These are phyloP conservation scores for Linum trigynum DNA, from an alignment of 345 rosid genomes.

Conservation along the genomic window DNA sequence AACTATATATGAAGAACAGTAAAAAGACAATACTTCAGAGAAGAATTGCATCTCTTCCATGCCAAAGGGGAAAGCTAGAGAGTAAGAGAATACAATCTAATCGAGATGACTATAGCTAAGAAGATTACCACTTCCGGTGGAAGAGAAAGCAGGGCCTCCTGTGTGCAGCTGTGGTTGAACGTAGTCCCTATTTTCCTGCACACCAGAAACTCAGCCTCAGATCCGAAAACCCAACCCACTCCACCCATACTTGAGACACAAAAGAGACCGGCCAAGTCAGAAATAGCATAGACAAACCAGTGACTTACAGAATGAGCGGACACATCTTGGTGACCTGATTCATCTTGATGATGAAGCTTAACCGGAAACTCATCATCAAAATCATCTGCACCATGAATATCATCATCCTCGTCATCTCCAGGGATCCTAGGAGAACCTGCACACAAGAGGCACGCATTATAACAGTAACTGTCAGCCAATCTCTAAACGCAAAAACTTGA, in stretches of 20 bases:
- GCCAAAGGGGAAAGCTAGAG: background rate
- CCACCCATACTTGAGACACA: background rate
- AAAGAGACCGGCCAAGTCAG: too few species aligned
- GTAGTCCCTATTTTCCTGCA: slow-evolving; percentile 65
- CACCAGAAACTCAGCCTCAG: background rate
- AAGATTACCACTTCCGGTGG: slow-evolving; percentile 65
- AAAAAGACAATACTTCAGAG: background rate
- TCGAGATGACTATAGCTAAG: background rate
- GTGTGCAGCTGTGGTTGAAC: slow-evolving; percentile 40
- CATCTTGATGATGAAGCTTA: slow-evolving; percentile 30
- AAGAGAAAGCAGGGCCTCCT: slow-evolving; percentile 51
- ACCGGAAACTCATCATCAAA: slow-evolving; percentile 52
- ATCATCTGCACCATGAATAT: slow-evolving; percentile 38
- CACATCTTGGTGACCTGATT: slow-evolving; percentile 22
- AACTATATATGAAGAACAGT: slow-evolving; percentile 22
- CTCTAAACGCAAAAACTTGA: too few species aligned
- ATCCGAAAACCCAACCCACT: background rate
- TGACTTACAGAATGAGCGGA: slow-evolving; percentile 30
- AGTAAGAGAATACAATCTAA: background rate
- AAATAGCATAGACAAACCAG: background rate
- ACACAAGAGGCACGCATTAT: background rate
- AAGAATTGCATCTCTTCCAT: background rate
- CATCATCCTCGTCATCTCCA: slow-evolving; percentile 51
- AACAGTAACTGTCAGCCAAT: too few species aligned
- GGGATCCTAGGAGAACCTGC: slow-evolving; percentile 62